Percentiles rank a stretch among this genome's conserved stretches.
These are phyloP conservation scores for Vararia minispora DNA, from an alignment of 768 basidiomycete genomes.

Conservation along the genomic window DNA sequence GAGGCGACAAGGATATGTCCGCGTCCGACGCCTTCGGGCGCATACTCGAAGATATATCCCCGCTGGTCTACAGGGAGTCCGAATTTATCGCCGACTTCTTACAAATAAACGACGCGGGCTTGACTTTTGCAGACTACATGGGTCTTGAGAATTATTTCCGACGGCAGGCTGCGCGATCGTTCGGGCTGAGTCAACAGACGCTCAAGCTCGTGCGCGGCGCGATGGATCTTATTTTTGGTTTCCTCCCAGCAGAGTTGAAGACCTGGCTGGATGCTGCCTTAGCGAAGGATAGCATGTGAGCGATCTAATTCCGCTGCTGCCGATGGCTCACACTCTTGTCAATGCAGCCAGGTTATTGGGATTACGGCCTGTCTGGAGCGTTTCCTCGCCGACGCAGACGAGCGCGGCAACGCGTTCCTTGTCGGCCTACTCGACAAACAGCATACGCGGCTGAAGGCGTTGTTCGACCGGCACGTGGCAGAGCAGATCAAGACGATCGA, in stretches of 20 bases:
- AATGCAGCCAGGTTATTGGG: constrained; percentile 71
- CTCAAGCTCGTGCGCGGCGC: constrained; percentile 76
- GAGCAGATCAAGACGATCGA: constrained; percentile 85
- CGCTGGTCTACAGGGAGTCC: constrained; percentile 71
- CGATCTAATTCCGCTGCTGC: constrained; percentile 11
- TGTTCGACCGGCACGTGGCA: constrained; percentile 70
- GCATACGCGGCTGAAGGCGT: constrained; percentile 60
- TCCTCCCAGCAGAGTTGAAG: constrained; percentile 74
- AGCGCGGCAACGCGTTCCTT: constrained; percentile 68
- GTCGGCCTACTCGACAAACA: constrained; percentile 70
- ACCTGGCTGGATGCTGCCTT: constrained; percentile 76
- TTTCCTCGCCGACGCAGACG: constrained; percentile 66
- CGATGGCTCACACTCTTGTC: neutral
- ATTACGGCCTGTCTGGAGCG: constrained; percentile 71
- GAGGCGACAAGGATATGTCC: constrained; percentile 45
- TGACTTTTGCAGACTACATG: constrained; percentile 95
- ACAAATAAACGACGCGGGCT: constrained; percentile 77
- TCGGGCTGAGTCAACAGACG: constrained; percentile 56
- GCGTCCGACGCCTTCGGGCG: constrained; percentile 69
- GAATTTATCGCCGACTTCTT: constrained; percentile 88
- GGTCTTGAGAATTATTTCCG: constrained; percentile 90
- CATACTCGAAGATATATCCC: constrained; percentile 65
- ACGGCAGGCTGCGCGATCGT: constrained; percentile 72
- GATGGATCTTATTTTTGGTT: constrained; percentile 94
- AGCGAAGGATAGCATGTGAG: constrained; percentile 67